These are phyloP conservation scores for Microcyclosporella mali DNA, from an alignment of 2,329 filamentous ascomycete genomes.

Conservation along the genomic window DNA sequence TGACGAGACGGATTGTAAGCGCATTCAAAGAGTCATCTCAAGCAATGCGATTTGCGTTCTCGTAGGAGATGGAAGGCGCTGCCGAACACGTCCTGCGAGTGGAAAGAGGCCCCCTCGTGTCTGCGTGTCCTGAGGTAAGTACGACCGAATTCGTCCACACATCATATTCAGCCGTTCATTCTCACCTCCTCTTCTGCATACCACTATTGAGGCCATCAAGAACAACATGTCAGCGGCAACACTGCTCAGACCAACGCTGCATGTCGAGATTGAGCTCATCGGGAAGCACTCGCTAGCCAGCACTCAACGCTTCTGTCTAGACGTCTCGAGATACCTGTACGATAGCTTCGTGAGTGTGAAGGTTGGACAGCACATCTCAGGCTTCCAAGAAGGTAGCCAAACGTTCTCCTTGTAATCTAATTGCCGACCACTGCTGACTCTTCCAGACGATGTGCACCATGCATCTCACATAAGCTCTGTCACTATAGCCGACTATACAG, in stretches of 20 bases:
- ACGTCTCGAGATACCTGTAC: conserved; percentile 32
- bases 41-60: too few species aligned
- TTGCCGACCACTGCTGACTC: not conserved
- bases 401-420: not conserved
- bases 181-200: too few species aligned
- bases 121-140: too few species aligned
- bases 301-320: conserved; percentile 8
- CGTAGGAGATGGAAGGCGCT: too few species aligned
- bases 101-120: too few species aligned
- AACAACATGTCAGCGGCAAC: conserved; percentile 8
- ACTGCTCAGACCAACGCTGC: conserved; percentile 31
- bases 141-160: too few species aligned
- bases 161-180: too few species aligned
- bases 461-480: conserved; percentile 31
- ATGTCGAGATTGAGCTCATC: conserved; percentile 36
- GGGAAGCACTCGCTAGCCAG: conserved; percentile 9
- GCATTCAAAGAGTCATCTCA: too few species aligned
- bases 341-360: conserved; percentile 8
- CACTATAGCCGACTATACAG: conserved; percentile 37
- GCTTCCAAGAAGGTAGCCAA: not conserved
- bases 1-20: too few species aligned
- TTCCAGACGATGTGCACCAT: conserved; percentile 7
- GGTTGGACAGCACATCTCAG: conserved; percentile 12
- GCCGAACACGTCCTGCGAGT: too few species aligned
- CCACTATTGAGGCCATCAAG: not conserved